Evolutionary conservation across 179 eudicot genomes (phyloP), one percentile per base, ranked within the genome.

Genomic region (Gypsophila paniculata): DNA sequence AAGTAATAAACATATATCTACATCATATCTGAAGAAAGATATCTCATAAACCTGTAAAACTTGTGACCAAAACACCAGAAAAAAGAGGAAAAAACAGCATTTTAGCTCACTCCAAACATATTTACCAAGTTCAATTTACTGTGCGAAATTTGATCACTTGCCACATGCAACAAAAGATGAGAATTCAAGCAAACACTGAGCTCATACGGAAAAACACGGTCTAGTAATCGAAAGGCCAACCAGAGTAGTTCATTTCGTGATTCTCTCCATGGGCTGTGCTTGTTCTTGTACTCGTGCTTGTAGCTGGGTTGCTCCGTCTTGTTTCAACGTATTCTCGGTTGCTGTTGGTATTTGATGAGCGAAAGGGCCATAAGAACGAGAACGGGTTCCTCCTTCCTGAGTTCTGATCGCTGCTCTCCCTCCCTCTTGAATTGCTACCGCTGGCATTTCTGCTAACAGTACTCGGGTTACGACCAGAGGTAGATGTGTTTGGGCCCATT

Each of bases 281-380:
- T 32, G 81, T 66, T 17, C 49, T 11, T n/a, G 69, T 22, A 29
- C 68, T 62, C 23, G 69, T 22, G 26, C 68, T 62, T 21, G 78
- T 21, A 25, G 72, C 68, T 4, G 78, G 76, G 64, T 64, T 75
- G 75, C 81, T 78, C 21, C 83, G 85, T 22, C 63, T 54, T 2
- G 72, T 67, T 46, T 51, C 75, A 5, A 75, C 72, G 54, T 60
- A 77, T 29, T 74, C 81, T 46, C 80, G 75, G 62, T 17, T 69
- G 26, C 48, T 69, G 22, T 25, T 75, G 23, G 83, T 46, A 65
- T 66, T 79, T 19, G 88, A 85, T 3, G 93, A 90, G 17, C 93
- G 80, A 72, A 86, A 90, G 49, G 96, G 93, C 91, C 97, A 89
- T 73, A 86, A 77, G 68, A 83, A 84, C 39, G 96, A 88, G 64